phyloP scores from a whole-genome alignment of 345 rosid genomes.

The Noccaea caerulescens region DNA sequence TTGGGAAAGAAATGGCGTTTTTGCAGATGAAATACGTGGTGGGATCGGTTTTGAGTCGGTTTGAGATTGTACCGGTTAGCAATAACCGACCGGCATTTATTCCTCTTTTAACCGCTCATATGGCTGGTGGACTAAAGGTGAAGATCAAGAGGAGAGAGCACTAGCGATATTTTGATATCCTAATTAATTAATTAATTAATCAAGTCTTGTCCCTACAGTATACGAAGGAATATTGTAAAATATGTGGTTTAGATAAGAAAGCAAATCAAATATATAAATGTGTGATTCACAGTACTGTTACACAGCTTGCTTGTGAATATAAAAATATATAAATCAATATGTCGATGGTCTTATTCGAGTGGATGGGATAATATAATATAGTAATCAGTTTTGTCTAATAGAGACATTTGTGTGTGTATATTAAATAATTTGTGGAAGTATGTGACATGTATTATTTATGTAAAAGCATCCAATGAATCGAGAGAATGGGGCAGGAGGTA shows the following conservation, averaged over 20 bases:
- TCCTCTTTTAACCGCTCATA: slow-evolving; percentile 68
- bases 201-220: slow-evolving; percentile 10
- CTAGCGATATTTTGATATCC: background rate
- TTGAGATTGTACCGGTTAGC: slow-evolving; percentile 47
- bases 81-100: slow-evolving; percentile 54
- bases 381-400: background rate
- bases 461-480: slow-evolving; percentile 14
- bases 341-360: slow-evolving; percentile 5
- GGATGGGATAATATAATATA: slow-evolving; percentile 18
- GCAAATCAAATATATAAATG: slow-evolving; percentile 4
- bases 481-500: background rate
- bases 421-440: slow-evolving; percentile 26
- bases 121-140: slow-evolving; percentile 73
- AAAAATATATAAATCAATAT: slow-evolving; percentile 13
- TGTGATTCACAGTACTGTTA: slow-evolving; percentile 21
- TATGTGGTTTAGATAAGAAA: slow-evolving; percentile 16
- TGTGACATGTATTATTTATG: background rate
- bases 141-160: slow-evolving; percentile 47
- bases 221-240: slow-evolving; percentile 27
- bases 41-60: slow-evolving; percentile 52
- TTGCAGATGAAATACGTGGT: slow-evolving; percentile 76
- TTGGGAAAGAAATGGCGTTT: slow-evolving; percentile 80
- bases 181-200: slow-evolving; percentile 2
- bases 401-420: background rate
- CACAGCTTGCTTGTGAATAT: slow-evolving; percentile 6